Evolutionary conservation across 2,329 filamentous ascomycete genomes (phyloP).

Genomic region (Zymoseptoria brevis): DNA sequence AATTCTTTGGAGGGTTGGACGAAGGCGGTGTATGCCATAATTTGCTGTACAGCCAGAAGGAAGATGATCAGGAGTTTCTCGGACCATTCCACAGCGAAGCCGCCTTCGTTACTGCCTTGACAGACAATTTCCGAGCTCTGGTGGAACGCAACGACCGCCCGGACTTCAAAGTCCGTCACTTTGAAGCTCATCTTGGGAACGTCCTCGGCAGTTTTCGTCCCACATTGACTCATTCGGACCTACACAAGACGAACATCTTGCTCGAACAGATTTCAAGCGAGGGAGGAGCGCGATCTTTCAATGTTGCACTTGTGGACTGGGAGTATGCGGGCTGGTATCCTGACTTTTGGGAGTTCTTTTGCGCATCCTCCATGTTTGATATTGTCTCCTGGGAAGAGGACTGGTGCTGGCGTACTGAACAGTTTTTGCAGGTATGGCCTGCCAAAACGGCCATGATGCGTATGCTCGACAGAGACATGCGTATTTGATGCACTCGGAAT

Average conservation of each 20-base stretch:
- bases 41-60: neutral
- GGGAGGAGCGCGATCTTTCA: neutral
- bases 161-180: slow-evolving; percentile 1
- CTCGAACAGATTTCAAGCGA: neutral
- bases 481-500: neutral
- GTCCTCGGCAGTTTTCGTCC: neutral
- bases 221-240: slow-evolving; percentile 3
- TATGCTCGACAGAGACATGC: slow-evolving; percentile 1
- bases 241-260: slow-evolving; percentile 5
- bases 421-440: neutral
- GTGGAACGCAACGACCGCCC: neutral
- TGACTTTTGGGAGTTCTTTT: slow-evolving; percentile 5
- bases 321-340: slow-evolving; percentile 7
- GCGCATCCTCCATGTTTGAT: neutral
- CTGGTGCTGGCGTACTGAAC: neutral
- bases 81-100: slow-evolving; percentile 4
- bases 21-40: slow-evolving; percentile 1
- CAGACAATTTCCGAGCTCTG: neutral
- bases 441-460: neutral
- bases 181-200: neutral
- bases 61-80: neutral
- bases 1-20: slow-evolving; percentile 2
- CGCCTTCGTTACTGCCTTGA: slow-evolving; percentile 1
- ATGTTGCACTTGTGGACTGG: slow-evolving; percentile 5
- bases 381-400: neutral